Conservation (phyloP, 2,329 filamentous ascomycete species). For the Diplodia intermedia region DNA sequence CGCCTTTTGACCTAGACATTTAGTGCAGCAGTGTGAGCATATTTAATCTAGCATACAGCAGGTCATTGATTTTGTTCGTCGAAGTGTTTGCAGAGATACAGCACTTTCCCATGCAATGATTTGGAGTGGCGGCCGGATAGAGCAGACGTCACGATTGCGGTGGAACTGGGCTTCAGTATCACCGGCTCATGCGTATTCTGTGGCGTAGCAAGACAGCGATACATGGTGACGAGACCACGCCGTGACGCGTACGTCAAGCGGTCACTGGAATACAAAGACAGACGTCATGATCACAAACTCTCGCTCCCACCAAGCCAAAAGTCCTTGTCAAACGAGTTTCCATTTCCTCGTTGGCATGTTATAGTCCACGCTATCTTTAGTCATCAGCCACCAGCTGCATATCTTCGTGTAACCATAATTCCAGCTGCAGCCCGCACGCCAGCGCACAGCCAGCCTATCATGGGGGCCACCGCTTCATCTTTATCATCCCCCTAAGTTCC, state of each 20-base stretch:
- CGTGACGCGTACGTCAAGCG: neutral
- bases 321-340: neutral
- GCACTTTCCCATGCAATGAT: neutral
- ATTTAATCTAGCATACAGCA: too few species aligned
- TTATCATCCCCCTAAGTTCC: slow-evolving; percentile 36
- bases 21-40: too few species aligned
- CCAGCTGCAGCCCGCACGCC: neutral
- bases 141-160: neutral
- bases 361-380: neutral
- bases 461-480: too few species aligned
- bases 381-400: neutral
- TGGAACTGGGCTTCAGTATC: neutral
- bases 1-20: too few species aligned
- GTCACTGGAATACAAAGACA: neutral
- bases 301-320: neutral
- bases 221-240: too few species aligned
- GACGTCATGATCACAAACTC: neutral
- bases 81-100: neutral
- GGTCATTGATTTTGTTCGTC: neutral
- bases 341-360: neutral
- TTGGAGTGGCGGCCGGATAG: neutral
- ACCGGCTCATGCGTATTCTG: neutral
- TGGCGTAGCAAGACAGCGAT: neutral
- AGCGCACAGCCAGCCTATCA: neutral
- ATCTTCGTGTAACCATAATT: neutral